Conservation (phyloP, 257 asterid species). For the Nicotiana tomentosiformis region DNA sequence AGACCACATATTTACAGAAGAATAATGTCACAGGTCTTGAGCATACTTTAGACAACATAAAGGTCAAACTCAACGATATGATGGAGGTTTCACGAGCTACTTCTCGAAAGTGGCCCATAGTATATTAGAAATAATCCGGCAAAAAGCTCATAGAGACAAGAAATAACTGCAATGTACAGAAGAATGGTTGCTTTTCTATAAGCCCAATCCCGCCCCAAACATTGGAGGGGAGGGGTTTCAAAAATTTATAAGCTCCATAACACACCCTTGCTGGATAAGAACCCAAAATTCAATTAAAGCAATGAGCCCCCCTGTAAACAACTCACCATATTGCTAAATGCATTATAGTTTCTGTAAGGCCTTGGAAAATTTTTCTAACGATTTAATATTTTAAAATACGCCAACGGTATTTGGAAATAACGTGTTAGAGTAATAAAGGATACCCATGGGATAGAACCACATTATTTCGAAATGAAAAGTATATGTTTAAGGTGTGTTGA, state of each 20-base stretch:
- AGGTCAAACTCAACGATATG: not conserved
- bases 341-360: no score
- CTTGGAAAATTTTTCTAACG: no score
- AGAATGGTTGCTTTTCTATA: not conserved
- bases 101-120: not conserved
- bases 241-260: not conserved
- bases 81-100: not conserved
- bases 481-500: no score
- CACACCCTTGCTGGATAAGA: not conserved
- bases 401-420: no score
- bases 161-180: not conserved
- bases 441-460: no score
- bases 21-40: not conserved
- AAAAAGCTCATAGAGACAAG: not conserved
- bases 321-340: not conserved
- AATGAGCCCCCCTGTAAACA: not conserved
- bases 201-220: not conserved
- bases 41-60: not conserved
- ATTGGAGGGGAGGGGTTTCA: not conserved
- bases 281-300: not conserved
- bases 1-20: no score
- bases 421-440: no score
- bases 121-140: not conserved
- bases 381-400: no score
- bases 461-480: no score